Conservation (phyloP, 176 grass and related monocot genomes). For the Poa pratensis region DNA sequence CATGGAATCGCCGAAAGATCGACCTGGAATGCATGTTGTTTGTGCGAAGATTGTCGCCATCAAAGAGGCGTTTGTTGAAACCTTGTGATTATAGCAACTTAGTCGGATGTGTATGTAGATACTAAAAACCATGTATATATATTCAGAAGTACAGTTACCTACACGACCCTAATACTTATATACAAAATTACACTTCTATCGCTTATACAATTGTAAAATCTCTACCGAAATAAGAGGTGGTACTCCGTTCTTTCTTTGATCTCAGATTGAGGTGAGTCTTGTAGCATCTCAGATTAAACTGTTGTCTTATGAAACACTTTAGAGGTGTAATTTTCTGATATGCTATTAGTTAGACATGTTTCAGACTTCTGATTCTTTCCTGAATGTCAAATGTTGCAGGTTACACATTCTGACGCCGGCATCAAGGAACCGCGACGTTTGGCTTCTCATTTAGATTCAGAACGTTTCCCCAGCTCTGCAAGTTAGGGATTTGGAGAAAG, state of each 20-base stretch:
- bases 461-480: not conserved
- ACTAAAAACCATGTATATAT: not conserved
- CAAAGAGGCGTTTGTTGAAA: conserved; percentile 6
- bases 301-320: too few species aligned
- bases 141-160: not conserved
- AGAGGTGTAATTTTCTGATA: too few species aligned
- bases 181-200: not conserved
- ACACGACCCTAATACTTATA: not conserved
- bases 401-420: too few species aligned
- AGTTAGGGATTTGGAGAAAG: not conserved
- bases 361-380: too few species aligned
- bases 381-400: too few species aligned
- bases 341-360: too few species aligned
- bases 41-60: conserved; percentile 15
- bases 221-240: too few species aligned
- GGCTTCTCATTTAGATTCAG: not conserved
- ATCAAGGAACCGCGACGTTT: too few species aligned
- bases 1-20: conserved; percentile 40
- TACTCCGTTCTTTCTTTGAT: too few species aligned
- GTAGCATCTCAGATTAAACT: too few species aligned
- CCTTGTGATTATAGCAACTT: not conserved
- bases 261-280: too few species aligned
- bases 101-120: not conserved
- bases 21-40: conserved; percentile 12
- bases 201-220: not conserved